Percentiles rank a stretch among this genome's conserved stretches.
Evolutionary conservation across 116 monocot genomes (phyloP).

Genomic region (Posidonia oceanica): DNA sequence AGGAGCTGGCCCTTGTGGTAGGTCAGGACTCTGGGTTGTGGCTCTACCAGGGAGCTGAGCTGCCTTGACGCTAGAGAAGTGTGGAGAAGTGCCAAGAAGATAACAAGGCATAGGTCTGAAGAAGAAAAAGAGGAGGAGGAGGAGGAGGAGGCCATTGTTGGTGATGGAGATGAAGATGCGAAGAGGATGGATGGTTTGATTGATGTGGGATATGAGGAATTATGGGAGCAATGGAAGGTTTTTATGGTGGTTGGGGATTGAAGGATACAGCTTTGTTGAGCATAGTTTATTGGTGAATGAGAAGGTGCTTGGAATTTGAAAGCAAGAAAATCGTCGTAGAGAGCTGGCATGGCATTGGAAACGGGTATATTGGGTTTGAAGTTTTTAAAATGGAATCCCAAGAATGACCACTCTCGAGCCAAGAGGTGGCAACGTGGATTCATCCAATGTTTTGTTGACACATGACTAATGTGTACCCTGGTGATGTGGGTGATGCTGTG

Average conservation of each 20-base stretch:
- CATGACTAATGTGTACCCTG: no score
- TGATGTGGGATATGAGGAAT: neutral
- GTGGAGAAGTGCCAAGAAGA: no score
- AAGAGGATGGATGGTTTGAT: neutral
- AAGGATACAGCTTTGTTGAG: neutral
- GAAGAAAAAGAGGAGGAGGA: neutral
- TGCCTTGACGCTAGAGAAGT: no score
- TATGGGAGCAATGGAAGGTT: neutral
- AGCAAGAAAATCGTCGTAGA: neutral
- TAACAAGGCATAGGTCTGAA: neutral
- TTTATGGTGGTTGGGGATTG: neutral
- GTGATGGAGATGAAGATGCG: neutral
- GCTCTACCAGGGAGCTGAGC: neutral
- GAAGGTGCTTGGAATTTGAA: neutral
- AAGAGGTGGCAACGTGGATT: neutral
- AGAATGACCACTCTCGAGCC: neutral
- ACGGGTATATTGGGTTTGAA: neutral
- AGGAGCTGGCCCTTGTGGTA: constrained; percentile 59
- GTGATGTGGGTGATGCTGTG: no score
- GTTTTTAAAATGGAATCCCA: neutral
- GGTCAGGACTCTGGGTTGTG: neutral
- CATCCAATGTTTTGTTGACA: neutral
- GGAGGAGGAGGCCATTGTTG: neutral
- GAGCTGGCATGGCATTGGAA: neutral
- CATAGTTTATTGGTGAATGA: neutral